A percentile compares a stretch with the other conserved stretches of the same genome.
phyloP scores from a whole-genome alignment of 2,329 filamentous ascomycete genomes.

The Diaporthe humulicola region DNA sequence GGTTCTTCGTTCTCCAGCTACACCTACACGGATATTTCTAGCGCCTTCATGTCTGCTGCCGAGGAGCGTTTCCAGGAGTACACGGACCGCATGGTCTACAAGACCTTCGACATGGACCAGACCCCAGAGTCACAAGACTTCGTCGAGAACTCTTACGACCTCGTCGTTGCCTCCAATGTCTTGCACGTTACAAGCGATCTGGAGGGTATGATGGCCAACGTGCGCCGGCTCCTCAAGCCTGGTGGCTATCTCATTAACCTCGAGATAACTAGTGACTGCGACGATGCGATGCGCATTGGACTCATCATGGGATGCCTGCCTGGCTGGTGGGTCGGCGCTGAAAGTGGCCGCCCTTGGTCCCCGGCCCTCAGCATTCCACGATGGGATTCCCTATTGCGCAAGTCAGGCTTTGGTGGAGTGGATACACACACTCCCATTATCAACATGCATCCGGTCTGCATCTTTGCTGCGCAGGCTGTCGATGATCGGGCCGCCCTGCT shows the following conservation, averaged over 20 bases:
- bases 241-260: slow-evolving; percentile 48
- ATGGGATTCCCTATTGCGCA: not conserved
- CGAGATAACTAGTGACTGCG: slow-evolving; percentile 43
- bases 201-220: slow-evolving; percentile 43
- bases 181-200: slow-evolving; percentile 46
- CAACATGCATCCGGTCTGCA: not conserved
- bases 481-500: not conserved
- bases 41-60: slow-evolving; percentile 52
- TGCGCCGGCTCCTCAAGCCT: slow-evolving; percentile 46
- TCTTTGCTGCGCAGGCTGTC: not conserved
- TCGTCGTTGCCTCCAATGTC: slow-evolving; percentile 49
- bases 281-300: not conserved
- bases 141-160: slow-evolving; percentile 44
- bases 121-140: slow-evolving; percentile 48
- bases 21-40: slow-evolving; percentile 58
- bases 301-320: slow-evolving; percentile 42
- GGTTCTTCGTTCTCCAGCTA: slow-evolving; percentile 44
- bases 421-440: not conserved
- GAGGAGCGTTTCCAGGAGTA: not conserved
- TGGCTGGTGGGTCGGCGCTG: slow-evolving; percentile 6
- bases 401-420: not conserved
- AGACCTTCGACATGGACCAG: slow-evolving; percentile 47
- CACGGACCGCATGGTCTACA: not conserved
- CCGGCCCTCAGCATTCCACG: not conserved
- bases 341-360: not conserved